Evolutionary conservation across 2,329 filamentous ascomycete species (phyloP), one percentile per base, ranked within the genome.

Genomic region (Rhynchosporium secalis): DNA sequence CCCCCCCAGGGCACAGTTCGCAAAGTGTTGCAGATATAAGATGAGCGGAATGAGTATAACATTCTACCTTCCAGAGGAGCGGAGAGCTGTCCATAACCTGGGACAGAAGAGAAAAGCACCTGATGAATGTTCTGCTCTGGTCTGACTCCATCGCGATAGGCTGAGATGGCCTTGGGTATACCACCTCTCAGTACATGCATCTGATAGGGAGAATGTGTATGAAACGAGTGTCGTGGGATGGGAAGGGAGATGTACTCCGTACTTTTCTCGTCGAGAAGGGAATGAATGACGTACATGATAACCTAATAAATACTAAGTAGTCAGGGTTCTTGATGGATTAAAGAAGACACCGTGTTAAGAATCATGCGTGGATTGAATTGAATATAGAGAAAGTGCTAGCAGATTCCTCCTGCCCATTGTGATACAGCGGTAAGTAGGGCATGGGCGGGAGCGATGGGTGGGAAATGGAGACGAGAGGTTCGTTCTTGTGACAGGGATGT

Each of bases 61-160:
- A 20, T 56, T 46, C 46, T 38, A 56, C 28, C 38, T 12, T 33
- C 31, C 33, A 48, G 43, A 40, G 28, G 38, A n/a, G 40, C 3
- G 56, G 12, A 28, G 56, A 47, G 41, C 29, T 47, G 43, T 58
- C 43, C 43, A 49, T n/a, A 46, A 26, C 56, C 26, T 40, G 43
- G 20, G 8, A 4, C 28, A 46, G 26, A 48, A 58, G 28, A 15
- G 12, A 45, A 51, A 4, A 49, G 36, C 40, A 41, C 41, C 40
- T 46, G 31, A 36, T 33, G 41, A 29, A 29, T 28, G 31, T 56
- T 38, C 45, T 54, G 10, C 36, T 54, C 51, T 54, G 13, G 33
- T 54, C 8, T 54, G 36, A 20, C 36, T 20, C 6, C 10, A 28
- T 12, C 28, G 33, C 36, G 51, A 54, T 41, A 54, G 51, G 51